Percentiles rank a stretch among this genome's conserved stretches.
phyloP scores from a whole-genome alignment of 257 asterid species.

The Ocimum tenuiflorum region DNA sequence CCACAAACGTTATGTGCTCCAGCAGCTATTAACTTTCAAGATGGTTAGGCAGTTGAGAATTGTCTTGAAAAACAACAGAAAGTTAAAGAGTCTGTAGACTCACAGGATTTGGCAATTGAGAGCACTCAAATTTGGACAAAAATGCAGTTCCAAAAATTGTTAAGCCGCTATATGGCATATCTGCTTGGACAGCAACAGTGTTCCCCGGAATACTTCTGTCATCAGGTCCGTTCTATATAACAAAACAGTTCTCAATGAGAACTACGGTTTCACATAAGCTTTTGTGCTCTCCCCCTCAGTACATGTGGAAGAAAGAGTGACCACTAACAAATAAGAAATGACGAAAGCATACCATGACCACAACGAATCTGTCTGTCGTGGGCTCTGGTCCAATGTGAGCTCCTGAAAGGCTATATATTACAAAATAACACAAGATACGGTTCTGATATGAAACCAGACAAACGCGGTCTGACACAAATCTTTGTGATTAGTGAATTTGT shows the following conservation, averaged over 20 bases:
- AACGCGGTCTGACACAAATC: too few relatives aligned
- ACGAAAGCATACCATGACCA: constrained; percentile 52
- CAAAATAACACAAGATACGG: too few relatives aligned
- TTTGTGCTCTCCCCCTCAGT: neutral
- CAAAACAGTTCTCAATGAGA: neutral
- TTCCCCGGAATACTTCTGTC: constrained; percentile 78
- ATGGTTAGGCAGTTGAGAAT: neutral
- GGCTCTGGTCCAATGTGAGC: constrained; percentile 92
- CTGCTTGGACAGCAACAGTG: constrained; percentile 73
- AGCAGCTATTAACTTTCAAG: constrained; percentile 31
- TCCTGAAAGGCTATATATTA: too few relatives aligned
- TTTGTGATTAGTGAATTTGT: neutral
- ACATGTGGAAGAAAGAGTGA: neutral
- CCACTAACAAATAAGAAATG: neutral
- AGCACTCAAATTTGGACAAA: constrained; percentile 49
- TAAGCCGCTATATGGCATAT: constrained; percentile 72
- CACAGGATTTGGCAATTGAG: constrained; percentile 54
- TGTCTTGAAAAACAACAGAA: neutral
- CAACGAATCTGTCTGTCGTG: constrained; percentile 79
- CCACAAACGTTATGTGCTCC: constrained; percentile 42
- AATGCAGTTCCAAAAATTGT: constrained; percentile 46
- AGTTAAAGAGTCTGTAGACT: constrained; percentile 8
- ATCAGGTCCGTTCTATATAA: constrained; percentile 55
- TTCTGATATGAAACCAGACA: neutral
- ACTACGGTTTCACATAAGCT: neutral